Conservation (phyloP, 805 yeast species). For the Kluyveromyces wickerhamii region DNA sequence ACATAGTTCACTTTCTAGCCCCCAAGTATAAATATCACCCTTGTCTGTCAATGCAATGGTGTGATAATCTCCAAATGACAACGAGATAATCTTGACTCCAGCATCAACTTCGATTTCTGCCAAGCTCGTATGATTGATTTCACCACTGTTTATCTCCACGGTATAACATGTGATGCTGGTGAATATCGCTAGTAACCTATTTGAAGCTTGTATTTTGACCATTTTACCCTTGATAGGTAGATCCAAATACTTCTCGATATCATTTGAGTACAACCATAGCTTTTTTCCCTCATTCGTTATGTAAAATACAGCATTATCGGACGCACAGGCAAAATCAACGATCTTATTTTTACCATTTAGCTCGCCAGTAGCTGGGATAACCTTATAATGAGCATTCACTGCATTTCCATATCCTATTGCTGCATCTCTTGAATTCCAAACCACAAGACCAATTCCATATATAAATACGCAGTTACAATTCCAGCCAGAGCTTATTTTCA, state of each 20-base stretch:
- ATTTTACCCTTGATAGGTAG: conserved; percentile 30
- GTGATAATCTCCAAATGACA: conserved; percentile 70
- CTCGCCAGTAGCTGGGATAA: conserved; percentile 36
- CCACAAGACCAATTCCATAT: conserved; percentile 44
- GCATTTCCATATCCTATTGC: conserved; percentile 22
- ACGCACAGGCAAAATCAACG: conserved; percentile 46
- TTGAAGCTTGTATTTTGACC: conserved; percentile 48
- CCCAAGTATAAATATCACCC: conserved; percentile 62
- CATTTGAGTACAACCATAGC: conserved; percentile 28
- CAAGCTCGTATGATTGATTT: conserved; percentile 11
- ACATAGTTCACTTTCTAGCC: conserved; percentile 49
- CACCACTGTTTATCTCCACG: conserved; percentile 14
- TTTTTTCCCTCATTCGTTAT: conserved; percentile 39
- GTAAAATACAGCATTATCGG: conserved; percentile 41
- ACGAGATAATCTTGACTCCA: conserved; percentile 40
- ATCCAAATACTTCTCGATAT: conserved; percentile 14
- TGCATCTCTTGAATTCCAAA: conserved; percentile 42
- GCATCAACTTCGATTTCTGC: conserved; percentile 17
- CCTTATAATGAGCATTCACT: conserved; percentile 32
- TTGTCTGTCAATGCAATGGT: conserved; percentile 48
- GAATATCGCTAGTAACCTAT: conserved; percentile 45
- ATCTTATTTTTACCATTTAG: conserved; percentile 31
- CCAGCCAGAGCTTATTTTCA: conserved; percentile 63
- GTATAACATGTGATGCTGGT: conserved; percentile 39
- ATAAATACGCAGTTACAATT: conserved; percentile 44